These are phyloP conservation scores for Furcasterigmium furcatum DNA, from an alignment of 2,329 filamentous ascomycete species.

Conservation along the genomic window DNA sequence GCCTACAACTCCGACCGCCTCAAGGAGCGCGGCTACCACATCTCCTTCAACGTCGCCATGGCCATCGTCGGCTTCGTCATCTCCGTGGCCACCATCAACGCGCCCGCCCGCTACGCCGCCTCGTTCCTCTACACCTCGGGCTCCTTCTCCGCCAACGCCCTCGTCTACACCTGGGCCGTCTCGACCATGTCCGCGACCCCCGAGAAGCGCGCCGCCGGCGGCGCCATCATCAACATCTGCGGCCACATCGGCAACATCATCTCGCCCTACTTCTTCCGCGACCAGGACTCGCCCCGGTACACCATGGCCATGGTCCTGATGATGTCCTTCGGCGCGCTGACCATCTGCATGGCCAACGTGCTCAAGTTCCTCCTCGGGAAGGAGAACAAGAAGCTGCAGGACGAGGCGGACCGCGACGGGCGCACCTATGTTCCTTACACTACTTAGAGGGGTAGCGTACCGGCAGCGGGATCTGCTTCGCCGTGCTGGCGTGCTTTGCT, in stretches of 20 bases:
- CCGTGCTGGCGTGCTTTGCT: no score
- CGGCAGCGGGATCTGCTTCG: no score
- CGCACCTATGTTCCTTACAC: no score
- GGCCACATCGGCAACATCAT: conserved; percentile 9
- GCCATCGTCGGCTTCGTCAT: conserved; percentile 56
- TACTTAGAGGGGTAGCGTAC: no score
- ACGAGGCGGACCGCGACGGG: no score
- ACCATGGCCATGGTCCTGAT: conserved; percentile 18
- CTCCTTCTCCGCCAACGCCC: conserved; percentile 17
- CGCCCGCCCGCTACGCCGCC: conserved; percentile 38
- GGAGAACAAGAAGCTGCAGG: no score
- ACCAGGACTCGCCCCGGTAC: conserved; percentile 8
- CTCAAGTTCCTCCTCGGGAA: no score
- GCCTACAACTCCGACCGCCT: conserved; percentile 8
- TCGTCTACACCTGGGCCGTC: conserved; percentile 28
- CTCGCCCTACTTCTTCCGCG: conserved; percentile 9
- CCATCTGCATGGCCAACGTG: no score
- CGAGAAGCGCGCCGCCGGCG: conserved; percentile 7
- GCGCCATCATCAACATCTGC: conserved; percentile 9
- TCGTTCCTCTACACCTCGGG: conserved; percentile 22
- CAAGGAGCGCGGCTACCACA: conserved; percentile 12
- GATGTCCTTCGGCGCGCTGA: conserved; percentile 4
- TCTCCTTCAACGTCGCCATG: conserved; percentile 43
- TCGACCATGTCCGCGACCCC: conserved; percentile 25
- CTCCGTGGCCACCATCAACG: conserved; percentile 50